A percentile compares a stretch with the other conserved stretches of the same genome.
These are phyloP conservation scores for Podospora pseudopauciseta DNA, from an alignment of 495 filamentous ascomycete species.

Conservation along the genomic window DNA sequence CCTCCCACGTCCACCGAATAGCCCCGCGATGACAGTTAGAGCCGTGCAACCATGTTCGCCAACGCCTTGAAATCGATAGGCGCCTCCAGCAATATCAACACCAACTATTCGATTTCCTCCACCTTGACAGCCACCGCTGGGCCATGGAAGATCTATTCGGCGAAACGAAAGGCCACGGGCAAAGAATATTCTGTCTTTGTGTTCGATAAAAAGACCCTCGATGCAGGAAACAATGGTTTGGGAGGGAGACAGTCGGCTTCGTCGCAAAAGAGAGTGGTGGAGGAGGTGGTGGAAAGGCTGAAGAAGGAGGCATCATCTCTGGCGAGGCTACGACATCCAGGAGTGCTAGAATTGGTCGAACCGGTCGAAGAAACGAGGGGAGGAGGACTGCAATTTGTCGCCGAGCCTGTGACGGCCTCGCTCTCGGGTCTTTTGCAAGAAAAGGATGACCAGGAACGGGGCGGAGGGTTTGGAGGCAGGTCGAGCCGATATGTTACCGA, in stretches of 20 bases:
- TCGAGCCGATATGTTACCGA: conserved; percentile 78
- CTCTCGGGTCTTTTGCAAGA: conserved; percentile 78
- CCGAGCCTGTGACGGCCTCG: conserved; percentile 82
- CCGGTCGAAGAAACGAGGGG: conserved; percentile 90
- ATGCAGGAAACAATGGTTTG: conserved; percentile 37
- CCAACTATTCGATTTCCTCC: conserved; percentile 78
- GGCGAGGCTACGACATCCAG: conserved; percentile 82
- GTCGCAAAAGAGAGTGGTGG: conserved; percentile 70
- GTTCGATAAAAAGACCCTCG: conserved; percentile 84
- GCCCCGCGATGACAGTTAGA: not conserved
- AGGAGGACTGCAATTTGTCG: conserved; percentile 93
- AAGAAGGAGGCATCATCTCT: conserved; percentile 88
- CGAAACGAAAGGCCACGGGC: conserved; percentile 88
- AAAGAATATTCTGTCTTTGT: conserved; percentile 89
- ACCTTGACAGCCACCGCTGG: conserved; percentile 69
- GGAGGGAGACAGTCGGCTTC: conserved; percentile 19
- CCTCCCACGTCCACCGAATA: not conserved
- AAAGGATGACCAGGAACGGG: conserved; percentile 83
- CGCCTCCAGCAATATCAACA: conserved; percentile 71
- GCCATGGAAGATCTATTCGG: conserved; percentile 96
- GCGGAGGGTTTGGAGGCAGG: conserved; percentile 60
- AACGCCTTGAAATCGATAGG: conserved; percentile 87
- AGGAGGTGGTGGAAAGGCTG: conserved; percentile 84
- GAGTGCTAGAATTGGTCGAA: conserved; percentile 86
- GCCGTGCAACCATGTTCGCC: conserved; percentile 68